Conservation (phyloP, 805 yeast genomes). For the Kazachstania psychrophila region DNA sequence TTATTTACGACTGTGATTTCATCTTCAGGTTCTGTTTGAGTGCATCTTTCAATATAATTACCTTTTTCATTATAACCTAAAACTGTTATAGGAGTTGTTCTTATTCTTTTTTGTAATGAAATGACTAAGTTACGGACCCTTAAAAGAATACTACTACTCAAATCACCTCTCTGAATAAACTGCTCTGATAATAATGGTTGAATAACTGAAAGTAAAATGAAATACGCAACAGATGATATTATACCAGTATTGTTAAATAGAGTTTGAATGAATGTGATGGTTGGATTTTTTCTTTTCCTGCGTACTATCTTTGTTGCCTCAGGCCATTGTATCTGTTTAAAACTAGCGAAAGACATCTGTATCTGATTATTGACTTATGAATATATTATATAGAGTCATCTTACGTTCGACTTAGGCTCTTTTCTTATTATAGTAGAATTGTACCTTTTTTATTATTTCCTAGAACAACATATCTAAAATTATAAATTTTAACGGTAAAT, state of each 20-base stretch:
- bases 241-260: constrained; percentile 27
- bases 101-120: constrained; percentile 20
- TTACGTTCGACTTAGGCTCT: too few relatives aligned
- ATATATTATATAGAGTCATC: too few relatives aligned
- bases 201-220: constrained; percentile 19
- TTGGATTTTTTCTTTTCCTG: constrained; percentile 11
- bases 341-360: too few relatives aligned
- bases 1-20: constrained; percentile 1
- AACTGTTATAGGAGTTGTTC: constrained; percentile 34
- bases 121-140: constrained; percentile 25
- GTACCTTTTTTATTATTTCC: too few relatives aligned
- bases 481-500: too few relatives aligned
- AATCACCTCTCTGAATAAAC: constrained; percentile 33
- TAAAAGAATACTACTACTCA: constrained; percentile 24
- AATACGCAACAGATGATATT: constrained; percentile 14
- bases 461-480: too few relatives aligned
- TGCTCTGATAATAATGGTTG: constrained; percentile 35
- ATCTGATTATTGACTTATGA: too few relatives aligned
- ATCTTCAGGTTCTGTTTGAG: constrained; percentile 20
- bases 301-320: constrained; percentile 15
- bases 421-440: too few relatives aligned
- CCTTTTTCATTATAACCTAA: constrained; percentile 34
- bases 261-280: constrained; percentile 15
- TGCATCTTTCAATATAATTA: constrained; percentile 25
- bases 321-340: constrained; percentile 14